These are phyloP conservation scores for Endocalyx cinctus DNA, from an alignment of 2,329 filamentous ascomycete species.

Conservation along the genomic window DNA sequence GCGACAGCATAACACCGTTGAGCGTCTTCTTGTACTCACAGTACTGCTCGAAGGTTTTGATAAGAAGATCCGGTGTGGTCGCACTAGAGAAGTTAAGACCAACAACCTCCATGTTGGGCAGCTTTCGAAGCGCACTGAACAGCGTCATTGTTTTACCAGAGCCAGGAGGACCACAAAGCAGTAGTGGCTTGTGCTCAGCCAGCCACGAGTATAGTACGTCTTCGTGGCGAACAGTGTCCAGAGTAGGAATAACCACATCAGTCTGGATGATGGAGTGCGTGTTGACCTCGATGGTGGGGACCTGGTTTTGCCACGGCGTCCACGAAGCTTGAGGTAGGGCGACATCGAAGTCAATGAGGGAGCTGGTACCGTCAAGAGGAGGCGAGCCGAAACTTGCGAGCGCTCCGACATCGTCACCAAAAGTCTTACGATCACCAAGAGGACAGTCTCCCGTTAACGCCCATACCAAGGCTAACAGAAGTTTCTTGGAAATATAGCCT, in stretches of 20 bases:
- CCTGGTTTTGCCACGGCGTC: constrained; percentile 90
- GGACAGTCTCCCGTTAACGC: constrained; percentile 94
- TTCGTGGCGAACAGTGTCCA: constrained; percentile 96
- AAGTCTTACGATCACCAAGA: constrained; percentile 77
- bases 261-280: constrained; percentile 98
- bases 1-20: constrained; percentile 91
- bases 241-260: constrained; percentile 94
- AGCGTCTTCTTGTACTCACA: constrained; percentile 99
- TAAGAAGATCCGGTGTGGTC: constrained; percentile 92
- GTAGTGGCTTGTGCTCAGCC: constrained; percentile 92
- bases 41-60: constrained; percentile 99
- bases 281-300: constrained; percentile 92
- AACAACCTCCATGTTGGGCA: constrained; percentile 98
- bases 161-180: constrained; percentile 94
- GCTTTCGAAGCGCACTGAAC: constrained; percentile 92
- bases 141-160: constrained; percentile 99
- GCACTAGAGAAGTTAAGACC: constrained; percentile 99
- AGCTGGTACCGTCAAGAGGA: constrained; percentile 69
- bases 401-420: constrained; percentile 78
- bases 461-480: constrained; percentile 90
- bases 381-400: constrained; percentile 85
- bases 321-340: constrained; percentile 82
- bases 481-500: constrained; percentile 85
- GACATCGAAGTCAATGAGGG: constrained; percentile 94
- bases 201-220: constrained; percentile 99